phyloP scores from a whole-genome alignment of 495 filamentous ascomycete genomes.

The Xylona heveae region DNA sequence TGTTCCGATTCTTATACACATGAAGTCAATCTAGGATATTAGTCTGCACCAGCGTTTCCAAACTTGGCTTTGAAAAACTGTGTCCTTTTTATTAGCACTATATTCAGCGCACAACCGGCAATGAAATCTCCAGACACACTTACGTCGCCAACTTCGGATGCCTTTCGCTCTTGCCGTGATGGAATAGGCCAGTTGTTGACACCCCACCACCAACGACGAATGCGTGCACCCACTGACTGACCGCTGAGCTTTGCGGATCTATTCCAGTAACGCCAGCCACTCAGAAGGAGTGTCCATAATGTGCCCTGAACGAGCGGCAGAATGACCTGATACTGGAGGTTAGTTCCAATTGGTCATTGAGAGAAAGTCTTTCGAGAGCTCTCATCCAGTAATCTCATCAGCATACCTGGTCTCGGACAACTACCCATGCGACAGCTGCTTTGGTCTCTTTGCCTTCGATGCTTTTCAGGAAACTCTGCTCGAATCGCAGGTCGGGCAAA shows the following conservation, averaged over 20 bases:
- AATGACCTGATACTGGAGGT: slow-evolving; percentile 33
- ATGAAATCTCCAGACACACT: no score
- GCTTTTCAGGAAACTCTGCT: slow-evolving; percentile 88
- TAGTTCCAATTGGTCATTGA: slow-evolving; percentile 2
- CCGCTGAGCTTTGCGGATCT: slow-evolving; percentile 46
- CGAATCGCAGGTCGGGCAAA: slow-evolving; percentile 81
- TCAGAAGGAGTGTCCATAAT: slow-evolving; percentile 57
- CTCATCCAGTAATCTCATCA: slow-evolving; percentile 7
- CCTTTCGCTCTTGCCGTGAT: slow-evolving; percentile 14
- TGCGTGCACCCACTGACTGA: slow-evolving; percentile 32
- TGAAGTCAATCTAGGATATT: no score
- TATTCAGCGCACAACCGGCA: no score
- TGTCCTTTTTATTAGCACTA: no score
- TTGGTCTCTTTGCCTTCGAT: slow-evolving; percentile 54
- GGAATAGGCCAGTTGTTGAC: slow-evolving; percentile 68
- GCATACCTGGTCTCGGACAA: slow-evolving; percentile 63
- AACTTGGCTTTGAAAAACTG: no score
- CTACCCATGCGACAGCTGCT: slow-evolving; percentile 65
- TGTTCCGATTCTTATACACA: no score
- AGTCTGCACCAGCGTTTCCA: no score
- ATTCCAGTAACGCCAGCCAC: slow-evolving; percentile 75
- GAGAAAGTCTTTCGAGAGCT: neutral
- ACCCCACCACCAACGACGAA: slow-evolving; percentile 76
- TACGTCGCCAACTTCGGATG: slow-evolving; percentile 25
- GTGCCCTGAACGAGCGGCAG: slow-evolving; percentile 68